These are phyloP conservation scores for Citrus inodora DNA, from an alignment of 345 rosid species.

Conservation along the genomic window DNA sequence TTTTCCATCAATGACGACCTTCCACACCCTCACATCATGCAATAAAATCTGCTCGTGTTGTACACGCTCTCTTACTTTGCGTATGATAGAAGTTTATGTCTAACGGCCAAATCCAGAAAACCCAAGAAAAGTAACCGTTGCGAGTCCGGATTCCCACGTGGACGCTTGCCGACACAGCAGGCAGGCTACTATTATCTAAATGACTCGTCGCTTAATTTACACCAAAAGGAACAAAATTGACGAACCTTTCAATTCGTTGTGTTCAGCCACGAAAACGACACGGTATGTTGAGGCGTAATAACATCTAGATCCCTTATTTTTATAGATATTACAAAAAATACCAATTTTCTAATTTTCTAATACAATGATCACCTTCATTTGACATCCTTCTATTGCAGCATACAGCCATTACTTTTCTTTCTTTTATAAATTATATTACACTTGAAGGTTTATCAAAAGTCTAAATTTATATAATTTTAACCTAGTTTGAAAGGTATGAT, in stretches of 20 bases:
- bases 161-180: slow-evolving; percentile 20
- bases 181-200: neutral
- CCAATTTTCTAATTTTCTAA: too few relatives aligned
- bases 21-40: neutral
- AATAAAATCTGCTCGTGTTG: neutral
- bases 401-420: too few relatives aligned
- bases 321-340: neutral
- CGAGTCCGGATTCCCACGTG: slow-evolving; percentile 14
- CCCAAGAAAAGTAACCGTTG: slow-evolving; percentile 27
- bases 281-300: neutral
- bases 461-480: too few relatives aligned
- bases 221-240: neutral
- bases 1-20: too few relatives aligned
- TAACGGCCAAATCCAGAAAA: neutral
- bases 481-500: too few relatives aligned
- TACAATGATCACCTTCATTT: too few relatives aligned
- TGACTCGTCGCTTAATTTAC: neutral
- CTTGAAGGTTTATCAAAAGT: too few relatives aligned
- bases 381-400: too few relatives aligned
- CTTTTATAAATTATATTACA: too few relatives aligned
- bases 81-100: too few relatives aligned
- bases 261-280: neutral
- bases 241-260: neutral
- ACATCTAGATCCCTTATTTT: neutral
- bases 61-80: neutral